Percentiles rank a stretch among this genome's conserved stretches.
These are phyloP conservation scores for Epichloe amarillans DNA, from an alignment of 2,329 filamentous ascomycete genomes.

Conservation along the genomic window DNA sequence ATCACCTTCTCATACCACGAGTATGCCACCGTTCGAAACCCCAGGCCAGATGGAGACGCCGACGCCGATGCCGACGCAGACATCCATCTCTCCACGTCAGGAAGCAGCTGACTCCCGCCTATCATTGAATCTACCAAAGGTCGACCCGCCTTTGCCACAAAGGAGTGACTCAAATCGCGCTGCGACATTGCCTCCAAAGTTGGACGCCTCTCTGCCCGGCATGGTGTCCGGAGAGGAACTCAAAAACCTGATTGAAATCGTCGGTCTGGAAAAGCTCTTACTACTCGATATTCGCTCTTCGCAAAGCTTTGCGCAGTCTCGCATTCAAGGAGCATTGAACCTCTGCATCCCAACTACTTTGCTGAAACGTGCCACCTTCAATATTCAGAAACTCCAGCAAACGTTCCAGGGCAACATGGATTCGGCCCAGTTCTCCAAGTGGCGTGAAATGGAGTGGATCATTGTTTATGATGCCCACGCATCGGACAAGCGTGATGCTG, in stretches of 20 bases:
- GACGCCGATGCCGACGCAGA: conserved; percentile 9
- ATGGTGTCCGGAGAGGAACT: conserved; percentile 43
- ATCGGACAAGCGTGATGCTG: conserved; percentile 64
- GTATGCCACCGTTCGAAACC: conserved; percentile 29
- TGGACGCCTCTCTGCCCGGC: conserved; percentile 32
- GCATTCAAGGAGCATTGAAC: conserved; percentile 72
- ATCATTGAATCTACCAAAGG: conserved; percentile 36
- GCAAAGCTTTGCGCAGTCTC: conserved; percentile 63
- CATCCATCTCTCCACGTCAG: conserved; percentile 23
- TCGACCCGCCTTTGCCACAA: conserved; percentile 24
- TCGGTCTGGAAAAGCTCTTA: conserved; percentile 36
- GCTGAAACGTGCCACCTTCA: conserved; percentile 81
- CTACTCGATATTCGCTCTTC: conserved; percentile 78
- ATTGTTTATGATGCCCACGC: conserved; percentile 80
- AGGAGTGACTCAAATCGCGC: conserved; percentile 19
- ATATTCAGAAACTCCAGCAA: conserved; percentile 72
- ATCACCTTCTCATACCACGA: conserved; percentile 22
- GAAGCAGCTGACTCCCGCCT: conserved; percentile 41
- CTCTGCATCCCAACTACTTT: conserved; percentile 91
- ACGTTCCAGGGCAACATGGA: conserved; percentile 67
- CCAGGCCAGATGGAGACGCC: conserved; percentile 18
- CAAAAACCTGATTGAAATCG: conserved; percentile 38
- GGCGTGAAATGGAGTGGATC: conserved; percentile 62
- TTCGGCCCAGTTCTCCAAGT: conserved; percentile 59
- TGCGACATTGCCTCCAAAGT: conserved; percentile 38